These are phyloP conservation scores for Kwoniella pini DNA, from an alignment of 768 basidiomycete species.

Conservation along the genomic window DNA sequence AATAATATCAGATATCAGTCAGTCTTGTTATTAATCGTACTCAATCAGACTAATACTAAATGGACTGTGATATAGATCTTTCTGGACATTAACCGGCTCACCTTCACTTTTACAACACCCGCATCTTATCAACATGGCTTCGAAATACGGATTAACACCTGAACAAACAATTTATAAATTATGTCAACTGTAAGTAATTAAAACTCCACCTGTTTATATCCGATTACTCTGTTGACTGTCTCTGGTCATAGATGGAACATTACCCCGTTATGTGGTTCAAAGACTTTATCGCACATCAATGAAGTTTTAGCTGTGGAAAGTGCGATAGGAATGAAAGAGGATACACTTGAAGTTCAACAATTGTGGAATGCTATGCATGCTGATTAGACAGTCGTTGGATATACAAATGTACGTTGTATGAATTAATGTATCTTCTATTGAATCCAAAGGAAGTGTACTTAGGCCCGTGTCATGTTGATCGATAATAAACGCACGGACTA, in stretches of 20 bases:
- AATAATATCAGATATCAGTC: conserved; percentile 74
- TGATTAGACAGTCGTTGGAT: too few species aligned
- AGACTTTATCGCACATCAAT: conserved; percentile 66
- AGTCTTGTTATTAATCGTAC: conserved; percentile 10
- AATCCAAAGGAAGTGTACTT: too few species aligned
- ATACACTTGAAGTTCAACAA: conserved; percentile 20
- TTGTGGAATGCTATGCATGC: conserved; percentile 20
- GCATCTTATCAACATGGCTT: conserved; percentile 58
- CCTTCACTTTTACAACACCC: conserved; percentile 64
- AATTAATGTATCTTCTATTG: too few species aligned
- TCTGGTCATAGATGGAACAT: conserved; percentile 59
- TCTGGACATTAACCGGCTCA: conserved; percentile 84
- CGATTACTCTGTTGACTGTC: background rate
- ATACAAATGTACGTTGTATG: too few species aligned
- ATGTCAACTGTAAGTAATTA: conserved; percentile 58
- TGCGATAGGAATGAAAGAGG: conserved; percentile 10
- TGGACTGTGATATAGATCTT: conserved; percentile 63
- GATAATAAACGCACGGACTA: background rate
- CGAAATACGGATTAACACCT: conserved; percentile 61
- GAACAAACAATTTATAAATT: conserved; percentile 71
- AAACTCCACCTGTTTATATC: background rate
- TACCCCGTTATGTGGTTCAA: conserved; percentile 75
- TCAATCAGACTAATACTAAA: too few species aligned
- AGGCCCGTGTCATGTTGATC: too few species aligned
- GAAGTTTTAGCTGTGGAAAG: conserved; percentile 60